Evolutionary conservation across 345 rosid genomes (phyloP), one percentile per base, ranked within the genome.

Genomic region (Stellera chamaejasme): DNA sequence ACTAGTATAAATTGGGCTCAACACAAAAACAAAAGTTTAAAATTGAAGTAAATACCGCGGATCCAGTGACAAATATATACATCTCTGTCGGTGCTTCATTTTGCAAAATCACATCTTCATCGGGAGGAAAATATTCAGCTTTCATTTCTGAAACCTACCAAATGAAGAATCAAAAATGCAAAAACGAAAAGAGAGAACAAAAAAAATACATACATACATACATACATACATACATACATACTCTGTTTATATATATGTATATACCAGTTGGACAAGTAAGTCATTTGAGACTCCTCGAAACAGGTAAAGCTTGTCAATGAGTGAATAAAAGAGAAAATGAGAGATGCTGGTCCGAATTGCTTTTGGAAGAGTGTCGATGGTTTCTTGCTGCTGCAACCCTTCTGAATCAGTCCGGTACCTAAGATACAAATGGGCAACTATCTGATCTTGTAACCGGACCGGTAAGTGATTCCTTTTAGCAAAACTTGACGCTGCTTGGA

Each of bases 251-350:
- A 28, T 32, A 32, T 32, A 32, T 32, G 7, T 4, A 32, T 32
- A 7, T 82, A 88, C 96, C 96, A 88, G 67, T 60, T 88, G 96
- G 73, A 88, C 85, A 64, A 88, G 91, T 53, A 88, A 77, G 78
- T 88, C 96, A 47, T 88, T 81, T 10, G 96, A 85, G 32, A 88
- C 77, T 28, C 96, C 96, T 27, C 77, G 82, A 73, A 85, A 88
- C 82, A 88, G 72, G 71, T 88, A 88, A 10, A 79, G 82, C 39
- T 65, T 65, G 62, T 83, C 88, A 47, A 88, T 87, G n/a, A 88
- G 78, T 23, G 87, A 79, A 58, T 88, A 85, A 60, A 88, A 88
- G 47, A 88, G 75, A 63, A 70, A 77, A 52, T 76, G 81, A 0
- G 94, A 71, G 49, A 88, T 83, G 70, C 85, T 85, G 10, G 96